A percentile compares a stretch with the other conserved stretches of the same genome.
Evolutionary conservation across 305 asterid genomes (phyloP).

Genomic region (Fraxinus baroniana): DNA sequence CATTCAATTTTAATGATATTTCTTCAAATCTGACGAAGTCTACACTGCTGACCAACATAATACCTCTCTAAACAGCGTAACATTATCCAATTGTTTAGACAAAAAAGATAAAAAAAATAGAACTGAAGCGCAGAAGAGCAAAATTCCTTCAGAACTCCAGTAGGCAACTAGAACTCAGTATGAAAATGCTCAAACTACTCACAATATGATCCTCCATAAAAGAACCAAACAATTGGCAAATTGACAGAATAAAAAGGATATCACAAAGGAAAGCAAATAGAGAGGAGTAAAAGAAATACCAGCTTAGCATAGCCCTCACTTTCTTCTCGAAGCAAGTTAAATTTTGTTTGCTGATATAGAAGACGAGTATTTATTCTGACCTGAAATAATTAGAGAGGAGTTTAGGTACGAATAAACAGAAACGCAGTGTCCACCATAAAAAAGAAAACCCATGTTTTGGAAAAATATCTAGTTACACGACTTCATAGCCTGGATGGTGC

Average conservation of each 20-base stretch:
- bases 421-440: slow-evolving; percentile 13
- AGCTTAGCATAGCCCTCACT: slow-evolving; percentile 98
- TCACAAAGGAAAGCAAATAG: slow-evolving; percentile 3
- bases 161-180: not conserved
- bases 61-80: not conserved
- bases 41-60: not conserved
- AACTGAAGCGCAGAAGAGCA: slow-evolving; percentile 13
- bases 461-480: not conserved
- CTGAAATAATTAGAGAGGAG: slow-evolving; percentile 41
- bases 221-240: slow-evolving; percentile 1
- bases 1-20: not conserved
- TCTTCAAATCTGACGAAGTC: not conserved
- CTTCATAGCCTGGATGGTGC: slow-evolving; percentile 1
- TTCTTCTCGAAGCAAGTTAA: slow-evolving; percentile 96
- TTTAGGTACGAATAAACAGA: slow-evolving; percentile 16
- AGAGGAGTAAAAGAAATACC: slow-evolving; percentile 43
- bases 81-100: not conserved
- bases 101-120: not conserved
- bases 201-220: slow-evolving; percentile 1
- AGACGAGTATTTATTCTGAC: slow-evolving; percentile 98
- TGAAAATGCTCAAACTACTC: slow-evolving; percentile 9
- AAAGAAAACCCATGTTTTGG: not conserved
- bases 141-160: not conserved
- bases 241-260: not conserved
- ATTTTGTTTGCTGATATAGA: slow-evolving; percentile 97